phyloP scores from a whole-genome alignment of 2,329 filamentous ascomycete genomes.

The Ophiostoma angusticollis region DNA sequence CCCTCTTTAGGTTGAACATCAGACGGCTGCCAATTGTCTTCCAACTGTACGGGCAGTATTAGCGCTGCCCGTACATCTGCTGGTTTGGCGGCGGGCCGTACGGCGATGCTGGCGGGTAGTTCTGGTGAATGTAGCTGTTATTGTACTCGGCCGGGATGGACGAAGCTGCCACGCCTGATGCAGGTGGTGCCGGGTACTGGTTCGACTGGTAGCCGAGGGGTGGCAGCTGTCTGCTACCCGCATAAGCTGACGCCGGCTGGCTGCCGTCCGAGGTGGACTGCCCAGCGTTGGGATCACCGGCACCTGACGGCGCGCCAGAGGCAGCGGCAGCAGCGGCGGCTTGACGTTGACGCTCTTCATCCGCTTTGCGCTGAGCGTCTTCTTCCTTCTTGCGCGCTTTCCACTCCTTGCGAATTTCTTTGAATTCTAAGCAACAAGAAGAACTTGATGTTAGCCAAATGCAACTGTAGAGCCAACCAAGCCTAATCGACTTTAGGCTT shows the following conservation, averaged over 20 bases:
- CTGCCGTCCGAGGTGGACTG: constrained; percentile 36
- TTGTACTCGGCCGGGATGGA: constrained; percentile 44
- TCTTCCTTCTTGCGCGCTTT: constrained; percentile 99
- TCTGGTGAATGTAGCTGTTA: constrained; percentile 40
- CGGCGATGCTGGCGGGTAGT: constrained; percentile 45
- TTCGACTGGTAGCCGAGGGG: constrained; percentile 60
- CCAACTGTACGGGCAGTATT: neutral
- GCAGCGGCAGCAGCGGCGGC: constrained; percentile 39
- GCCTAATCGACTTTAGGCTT: too few species aligned
- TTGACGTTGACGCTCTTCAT: constrained; percentile 66
- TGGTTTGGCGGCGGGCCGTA: constrained; percentile 43
- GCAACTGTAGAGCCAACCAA: too few species aligned
- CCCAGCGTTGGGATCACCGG: constrained; percentile 41
- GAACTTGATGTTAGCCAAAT: too few species aligned
- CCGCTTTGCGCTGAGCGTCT: constrained; percentile 75
- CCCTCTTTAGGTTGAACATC: too few species aligned
- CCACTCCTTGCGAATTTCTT: constrained; percentile 87
- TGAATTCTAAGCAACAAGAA: too few species aligned
- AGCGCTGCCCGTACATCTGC: constrained; percentile 45
- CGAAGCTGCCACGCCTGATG: constrained; percentile 39
- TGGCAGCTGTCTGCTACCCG: constrained; percentile 53
- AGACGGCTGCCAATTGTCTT: too few species aligned
- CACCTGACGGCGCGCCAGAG: constrained; percentile 32
- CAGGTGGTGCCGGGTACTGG: constrained; percentile 54
- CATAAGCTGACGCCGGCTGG: constrained; percentile 43